Evolutionary conservation across 441 rosid genomes (phyloP).

Genomic region (Gossypium lobatum): DNA sequence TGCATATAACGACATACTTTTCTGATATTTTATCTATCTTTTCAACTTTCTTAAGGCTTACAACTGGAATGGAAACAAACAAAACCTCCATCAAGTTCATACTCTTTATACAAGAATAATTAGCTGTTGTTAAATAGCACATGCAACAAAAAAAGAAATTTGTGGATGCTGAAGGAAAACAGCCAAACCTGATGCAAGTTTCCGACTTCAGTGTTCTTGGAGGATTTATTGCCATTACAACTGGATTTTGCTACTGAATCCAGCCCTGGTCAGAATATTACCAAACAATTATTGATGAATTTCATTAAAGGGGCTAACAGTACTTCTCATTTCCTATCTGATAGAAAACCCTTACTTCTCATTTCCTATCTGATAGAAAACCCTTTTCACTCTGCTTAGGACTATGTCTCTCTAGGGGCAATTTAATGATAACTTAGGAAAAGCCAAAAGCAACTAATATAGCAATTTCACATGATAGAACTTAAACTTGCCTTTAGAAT

Average conservation of each 20-base stretch:
- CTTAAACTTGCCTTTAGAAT: conserved; percentile 29
- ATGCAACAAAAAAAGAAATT: background rate
- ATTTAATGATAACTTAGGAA: conserved; percentile 4
- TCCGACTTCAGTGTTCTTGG: conserved; percentile 17
- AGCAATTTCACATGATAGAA: background rate
- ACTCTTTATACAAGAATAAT: background rate
- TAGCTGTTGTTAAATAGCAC: background rate
- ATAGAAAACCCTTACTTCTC: background rate
- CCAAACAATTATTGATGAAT: background rate
- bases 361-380: background rate
- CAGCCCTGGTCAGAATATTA: conserved; percentile 7
- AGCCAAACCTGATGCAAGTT: conserved; percentile 25
- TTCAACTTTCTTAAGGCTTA: background rate
- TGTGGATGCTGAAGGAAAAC: background rate
- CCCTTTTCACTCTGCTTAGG: background rate
- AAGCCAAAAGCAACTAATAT: background rate
- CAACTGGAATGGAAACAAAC: background rate
- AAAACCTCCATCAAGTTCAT: background rate
- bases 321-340: too few species aligned
- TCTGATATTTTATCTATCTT: background rate
- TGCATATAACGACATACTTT: background rate
- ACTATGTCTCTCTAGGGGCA: background rate
- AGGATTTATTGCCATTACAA: conserved; percentile 15
- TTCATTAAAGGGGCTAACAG: background rate
- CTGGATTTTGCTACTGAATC: conserved; percentile 25